These are phyloP conservation scores for Colletotrichum australisinense DNA, from an alignment of 2,329 filamentous ascomycete genomes.

Conservation along the genomic window DNA sequence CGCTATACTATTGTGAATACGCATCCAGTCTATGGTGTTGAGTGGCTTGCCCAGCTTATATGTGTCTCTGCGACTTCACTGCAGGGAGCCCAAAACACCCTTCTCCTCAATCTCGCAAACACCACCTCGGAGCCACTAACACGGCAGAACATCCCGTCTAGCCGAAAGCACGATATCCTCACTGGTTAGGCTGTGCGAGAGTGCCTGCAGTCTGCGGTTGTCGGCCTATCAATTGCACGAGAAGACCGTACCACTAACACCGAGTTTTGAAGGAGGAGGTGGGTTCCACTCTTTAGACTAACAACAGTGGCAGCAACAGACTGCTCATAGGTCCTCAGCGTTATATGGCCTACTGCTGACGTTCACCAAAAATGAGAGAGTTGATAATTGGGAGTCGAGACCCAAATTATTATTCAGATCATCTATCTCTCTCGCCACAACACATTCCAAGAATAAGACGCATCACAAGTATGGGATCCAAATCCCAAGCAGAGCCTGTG, in stretches of 20 bases:
- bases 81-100: not conserved
- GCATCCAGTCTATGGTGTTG: not conserved
- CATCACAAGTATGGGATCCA: not conserved
- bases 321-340: not conserved
- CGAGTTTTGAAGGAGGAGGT: not conserved
- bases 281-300: slow-evolving; percentile 1
- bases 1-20: not conserved
- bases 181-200: not conserved
- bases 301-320: not conserved
- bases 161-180: slow-evolving; percentile 13
- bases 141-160: slow-evolving; percentile 20
- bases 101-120: slow-evolving; percentile 7
- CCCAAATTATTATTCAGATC: too few species aligned
- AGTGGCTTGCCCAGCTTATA: slow-evolving; percentile 2
- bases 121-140: slow-evolving; percentile 1
- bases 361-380: not conserved
- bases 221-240: slow-evolving; percentile 29
- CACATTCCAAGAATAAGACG: not conserved
- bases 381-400: too few species aligned
- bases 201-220: slow-evolving; percentile 12
- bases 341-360: too few species aligned
- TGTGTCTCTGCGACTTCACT: not conserved
- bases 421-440: too few species aligned
- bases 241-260: slow-evolving; percentile 16
- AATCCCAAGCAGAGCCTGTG: not conserved